Percentiles rank a stretch among this genome's conserved stretches.
phyloP scores from a whole-genome alignment of 768 basidiomycete species.

The Hydnomerulius pinastri region DNA sequence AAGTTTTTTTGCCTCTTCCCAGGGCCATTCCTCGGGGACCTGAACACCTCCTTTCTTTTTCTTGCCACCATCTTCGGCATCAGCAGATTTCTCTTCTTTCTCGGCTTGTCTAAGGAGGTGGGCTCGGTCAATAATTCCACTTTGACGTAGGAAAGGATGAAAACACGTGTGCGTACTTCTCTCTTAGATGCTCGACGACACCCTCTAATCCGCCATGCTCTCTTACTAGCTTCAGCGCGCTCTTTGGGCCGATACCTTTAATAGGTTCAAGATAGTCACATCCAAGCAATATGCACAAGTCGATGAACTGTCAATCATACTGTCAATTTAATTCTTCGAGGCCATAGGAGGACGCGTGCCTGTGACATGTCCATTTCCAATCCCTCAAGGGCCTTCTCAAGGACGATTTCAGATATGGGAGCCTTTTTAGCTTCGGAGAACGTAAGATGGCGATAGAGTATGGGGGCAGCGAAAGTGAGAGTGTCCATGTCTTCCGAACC shows the following conservation, averaged over 20 bases:
- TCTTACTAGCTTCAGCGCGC: conserved; percentile 87
- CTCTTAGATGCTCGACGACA: conserved; percentile 76
- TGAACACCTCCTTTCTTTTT: conserved; percentile 71
- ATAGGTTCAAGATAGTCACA: conserved; percentile 99
- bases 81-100: conserved; percentile 47
- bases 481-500: conserved; percentile 99
- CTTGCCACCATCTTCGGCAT: conserved; percentile 40
- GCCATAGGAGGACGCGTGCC: conserved; percentile 39
- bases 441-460: conserved; percentile 92
- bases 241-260: conserved; percentile 94
- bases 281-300: conserved; percentile 93
- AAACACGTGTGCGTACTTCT: conserved; percentile 60
- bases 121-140: background rate
- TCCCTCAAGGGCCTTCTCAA: conserved; percentile 81
- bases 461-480: conserved; percentile 90
- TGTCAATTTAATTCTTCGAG: conserved; percentile 1
- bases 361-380: conserved; percentile 91
- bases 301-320: conserved; percentile 70
- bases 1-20: conserved; percentile 90
- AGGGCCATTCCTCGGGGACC: conserved; percentile 95
- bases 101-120: conserved; percentile 29
- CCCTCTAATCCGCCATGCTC: conserved; percentile 74
- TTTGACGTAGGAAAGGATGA: background rate
- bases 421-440: conserved; percentile 98
- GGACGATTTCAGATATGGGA: conserved; percentile 90